phyloP scores from a whole-genome alignment of 345 rosid species.

The Excoecaria cochinchinensis region DNA sequence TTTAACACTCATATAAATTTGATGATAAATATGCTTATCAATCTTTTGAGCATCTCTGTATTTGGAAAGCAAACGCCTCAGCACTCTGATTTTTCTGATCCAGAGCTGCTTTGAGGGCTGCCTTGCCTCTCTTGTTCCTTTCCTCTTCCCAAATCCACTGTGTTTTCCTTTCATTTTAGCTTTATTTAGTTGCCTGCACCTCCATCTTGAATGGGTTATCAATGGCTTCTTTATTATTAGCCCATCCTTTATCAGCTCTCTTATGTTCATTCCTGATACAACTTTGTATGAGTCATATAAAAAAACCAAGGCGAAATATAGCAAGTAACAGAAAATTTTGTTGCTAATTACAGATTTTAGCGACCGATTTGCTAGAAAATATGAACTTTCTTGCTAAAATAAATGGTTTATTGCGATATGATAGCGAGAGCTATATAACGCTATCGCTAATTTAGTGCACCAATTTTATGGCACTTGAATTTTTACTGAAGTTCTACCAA shows the following conservation, averaged over 20 bases:
- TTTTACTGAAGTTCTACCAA: too few relatives aligned
- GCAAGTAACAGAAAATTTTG: too few relatives aligned
- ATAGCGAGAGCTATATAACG: too few relatives aligned
- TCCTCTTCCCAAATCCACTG: conserved; percentile 87
- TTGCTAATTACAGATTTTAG: too few relatives aligned
- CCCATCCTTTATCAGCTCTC: conserved; percentile 92
- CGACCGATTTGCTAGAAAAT: too few relatives aligned
- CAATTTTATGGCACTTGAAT: too few relatives aligned
- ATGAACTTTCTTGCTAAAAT: too few relatives aligned
- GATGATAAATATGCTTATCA: conserved; percentile 96
- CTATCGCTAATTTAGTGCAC: too few relatives aligned
- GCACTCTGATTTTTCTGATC: conserved; percentile 92
- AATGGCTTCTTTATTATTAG: conserved; percentile 90
- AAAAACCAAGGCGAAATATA: too few relatives aligned
- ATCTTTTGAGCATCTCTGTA: conserved; percentile 82
- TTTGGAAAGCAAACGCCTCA: conserved; percentile 79
- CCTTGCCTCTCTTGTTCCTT: conserved; percentile 95
- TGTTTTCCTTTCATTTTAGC: conserved; percentile 64
- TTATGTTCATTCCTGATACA: conserved; percentile 74
- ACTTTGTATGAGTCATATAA: background rate
- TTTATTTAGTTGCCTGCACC: conserved; percentile 64
- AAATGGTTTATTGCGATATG: too few relatives aligned
- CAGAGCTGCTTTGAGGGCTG: conserved; percentile 84
- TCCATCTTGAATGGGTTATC: conserved; percentile 81
- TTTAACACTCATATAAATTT: conserved; percentile 93